Percentiles rank a stretch among this genome's conserved stretches.
Conservation (phyloP, 768 basidiomycete genomes). For the Leccinellum albellum region DNA sequence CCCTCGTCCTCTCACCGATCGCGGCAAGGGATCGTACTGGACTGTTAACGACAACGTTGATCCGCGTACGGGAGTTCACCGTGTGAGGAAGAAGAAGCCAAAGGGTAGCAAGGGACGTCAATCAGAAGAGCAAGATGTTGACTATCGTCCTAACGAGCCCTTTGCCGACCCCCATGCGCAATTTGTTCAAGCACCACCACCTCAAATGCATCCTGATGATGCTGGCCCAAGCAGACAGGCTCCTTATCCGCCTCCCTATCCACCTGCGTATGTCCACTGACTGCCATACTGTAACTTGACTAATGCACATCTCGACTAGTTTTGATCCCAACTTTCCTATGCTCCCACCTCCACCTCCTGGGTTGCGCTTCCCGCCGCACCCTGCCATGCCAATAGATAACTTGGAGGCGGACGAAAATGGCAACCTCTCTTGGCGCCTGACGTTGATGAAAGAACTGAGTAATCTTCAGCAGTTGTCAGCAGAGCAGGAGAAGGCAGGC, state of each 20-base stretch:
- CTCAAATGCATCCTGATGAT: conserved; percentile 57
- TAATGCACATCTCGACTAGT: conserved; percentile 34
- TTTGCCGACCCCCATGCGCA: conserved; percentile 57
- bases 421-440: conserved; percentile 74
- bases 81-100: conserved; percentile 82
- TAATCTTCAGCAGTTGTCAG: conserved; percentile 70
- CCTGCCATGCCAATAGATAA: conserved; percentile 64
- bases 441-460: conserved; percentile 80
- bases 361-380: conserved; percentile 60
- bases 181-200: conserved; percentile 47
- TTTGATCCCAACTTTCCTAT: conserved; percentile 73
- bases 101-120: conserved; percentile 50
- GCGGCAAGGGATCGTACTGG: conserved; percentile 91
- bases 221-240: conserved; percentile 55
- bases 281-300: background rate
- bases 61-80: conserved; percentile 84
- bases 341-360: conserved; percentile 47
- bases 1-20: conserved; percentile 84
- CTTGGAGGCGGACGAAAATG: conserved; percentile 71
- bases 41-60: conserved; percentile 89
- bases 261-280: conserved; percentile 43
- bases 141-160: conserved; percentile 56
- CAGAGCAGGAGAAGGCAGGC: conserved; percentile 77
- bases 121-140: conserved; percentile 60
- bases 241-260: conserved; percentile 60